Percentiles rank a stretch among this genome's conserved stretches.
Evolutionary conservation across 768 basidiomycete genomes (phyloP).

Genomic region (Lactarius sanguifluus): DNA sequence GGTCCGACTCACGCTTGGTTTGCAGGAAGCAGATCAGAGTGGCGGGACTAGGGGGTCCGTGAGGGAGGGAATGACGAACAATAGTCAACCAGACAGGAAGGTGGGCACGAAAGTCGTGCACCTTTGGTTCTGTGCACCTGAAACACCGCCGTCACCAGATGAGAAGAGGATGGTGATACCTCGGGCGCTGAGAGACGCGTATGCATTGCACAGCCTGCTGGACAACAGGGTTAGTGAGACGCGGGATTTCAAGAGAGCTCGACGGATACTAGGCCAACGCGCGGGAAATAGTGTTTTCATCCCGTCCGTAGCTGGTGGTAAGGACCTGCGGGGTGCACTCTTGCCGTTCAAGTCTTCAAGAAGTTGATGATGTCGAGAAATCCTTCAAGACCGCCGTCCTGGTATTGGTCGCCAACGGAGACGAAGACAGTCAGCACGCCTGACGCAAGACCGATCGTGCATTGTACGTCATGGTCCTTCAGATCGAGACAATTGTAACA

Average conservation of each 20-base stretch:
- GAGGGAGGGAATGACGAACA: conserved; percentile 28
- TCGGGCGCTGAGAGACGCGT: conserved; percentile 39
- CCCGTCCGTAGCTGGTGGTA: conserved; percentile 38
- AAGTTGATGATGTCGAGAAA: conserved; percentile 38
- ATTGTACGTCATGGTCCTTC: conserved; percentile 32
- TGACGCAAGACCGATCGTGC: conserved; percentile 33
- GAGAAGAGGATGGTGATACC: conserved; percentile 41
- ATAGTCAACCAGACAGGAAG: conserved; percentile 41
- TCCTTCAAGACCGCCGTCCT: conserved; percentile 35
- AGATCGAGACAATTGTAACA: not conserved
- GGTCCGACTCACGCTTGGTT: conserved; percentile 37
- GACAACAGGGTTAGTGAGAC: not conserved
- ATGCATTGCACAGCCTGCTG: conserved; percentile 40
- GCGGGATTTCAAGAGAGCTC: not conserved
- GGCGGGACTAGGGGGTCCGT: not conserved
- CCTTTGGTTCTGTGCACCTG: conserved; percentile 33
- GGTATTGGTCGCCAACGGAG: conserved; percentile 35
- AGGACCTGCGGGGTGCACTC: conserved; percentile 24
- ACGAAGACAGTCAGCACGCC: conserved; percentile 37
- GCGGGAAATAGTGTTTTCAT: conserved; percentile 34
- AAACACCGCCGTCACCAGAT: conserved; percentile 42
- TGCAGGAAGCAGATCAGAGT: not conserved
- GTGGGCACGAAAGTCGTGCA: conserved; percentile 39
- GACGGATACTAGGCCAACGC: conserved; percentile 34
- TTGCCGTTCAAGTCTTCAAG: conserved; percentile 29